phyloP scores from a whole-genome alignment of 495 filamentous ascomycete species.

The Podospora comata region DNA sequence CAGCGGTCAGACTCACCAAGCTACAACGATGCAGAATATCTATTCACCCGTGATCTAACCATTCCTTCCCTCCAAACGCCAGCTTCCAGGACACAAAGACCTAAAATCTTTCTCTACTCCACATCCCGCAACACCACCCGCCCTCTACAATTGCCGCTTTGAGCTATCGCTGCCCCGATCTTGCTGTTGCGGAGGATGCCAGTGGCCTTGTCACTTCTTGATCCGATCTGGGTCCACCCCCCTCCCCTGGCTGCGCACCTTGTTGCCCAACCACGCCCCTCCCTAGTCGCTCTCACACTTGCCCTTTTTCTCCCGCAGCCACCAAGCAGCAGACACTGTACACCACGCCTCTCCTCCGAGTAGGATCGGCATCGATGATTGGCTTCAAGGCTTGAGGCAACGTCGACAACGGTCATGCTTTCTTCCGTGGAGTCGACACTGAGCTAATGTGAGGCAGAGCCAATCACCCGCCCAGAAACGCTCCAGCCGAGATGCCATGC shows the following conservation, averaged over 20 bases:
- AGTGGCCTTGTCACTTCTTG: constrained; percentile 23
- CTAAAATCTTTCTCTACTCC: not conserved
- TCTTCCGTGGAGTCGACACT: constrained; percentile 45
- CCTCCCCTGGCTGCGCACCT: constrained; percentile 15
- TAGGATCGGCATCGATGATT: constrained; percentile 34
- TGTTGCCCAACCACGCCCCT: constrained; percentile 11
- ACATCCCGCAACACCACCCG: not conserved
- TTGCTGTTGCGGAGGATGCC: constrained; percentile 12
- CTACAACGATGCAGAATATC: not conserved
- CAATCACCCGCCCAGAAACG: constrained; percentile 41
- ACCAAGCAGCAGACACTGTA: constrained; percentile 28
- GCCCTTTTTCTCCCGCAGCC: constrained; percentile 11
- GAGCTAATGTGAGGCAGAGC: constrained; percentile 42
- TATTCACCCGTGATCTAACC: not conserved
- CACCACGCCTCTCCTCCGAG: constrained; percentile 30
- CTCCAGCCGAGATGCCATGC: constrained; percentile 44
- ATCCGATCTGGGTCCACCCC: constrained; percentile 30
- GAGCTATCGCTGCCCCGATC: constrained; percentile 15
- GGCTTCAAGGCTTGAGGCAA: constrained; percentile 32
- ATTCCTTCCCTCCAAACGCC: not conserved
- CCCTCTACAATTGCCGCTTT: not conserved
- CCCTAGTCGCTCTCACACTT: constrained; percentile 3
- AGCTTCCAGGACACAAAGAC: not conserved
- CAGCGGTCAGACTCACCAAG: not conserved
- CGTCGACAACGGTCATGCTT: constrained; percentile 49